Evolutionary conservation across 306 rosid genomes (phyloP).

Genomic region (Casuarina cunninghamiana): DNA sequence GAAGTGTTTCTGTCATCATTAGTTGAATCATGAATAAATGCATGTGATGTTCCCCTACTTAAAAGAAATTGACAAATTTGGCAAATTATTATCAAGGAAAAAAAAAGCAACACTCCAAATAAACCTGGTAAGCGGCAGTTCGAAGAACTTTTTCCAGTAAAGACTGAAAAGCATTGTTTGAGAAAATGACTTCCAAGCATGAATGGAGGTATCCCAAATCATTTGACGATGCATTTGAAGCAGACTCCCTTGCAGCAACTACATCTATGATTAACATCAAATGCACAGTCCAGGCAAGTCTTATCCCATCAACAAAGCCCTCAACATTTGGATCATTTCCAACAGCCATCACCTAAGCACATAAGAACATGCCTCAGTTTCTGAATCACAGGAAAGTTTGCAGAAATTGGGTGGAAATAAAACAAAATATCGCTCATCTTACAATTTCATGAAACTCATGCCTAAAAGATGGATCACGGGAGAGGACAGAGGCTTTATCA

Average conservation of each 20-base stretch:
- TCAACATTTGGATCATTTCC: conserved; percentile 76
- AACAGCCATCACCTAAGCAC: conserved; percentile 68
- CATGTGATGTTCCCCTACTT: neutral
- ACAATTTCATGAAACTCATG: conserved; percentile 82
- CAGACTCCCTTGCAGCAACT: conserved; percentile 53
- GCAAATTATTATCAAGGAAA: neutral
- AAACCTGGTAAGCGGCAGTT: conserved; percentile 90
- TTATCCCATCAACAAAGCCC: conserved; percentile 66
- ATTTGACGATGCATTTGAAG: conserved; percentile 62
- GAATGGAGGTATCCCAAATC: conserved; percentile 61
- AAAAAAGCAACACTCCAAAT: conserved; percentile 16
- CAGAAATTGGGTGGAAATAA: conserved; percentile 22
- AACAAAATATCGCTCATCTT: conserved; percentile 37
- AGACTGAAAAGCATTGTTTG: conserved; percentile 77
- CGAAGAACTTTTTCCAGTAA: conserved; percentile 76
- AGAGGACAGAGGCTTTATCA: conserved; percentile 78
- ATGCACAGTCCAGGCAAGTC: conserved; percentile 94
- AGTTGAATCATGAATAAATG: neutral
- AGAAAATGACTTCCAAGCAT: conserved; percentile 80
- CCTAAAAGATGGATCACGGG: conserved; percentile 69
- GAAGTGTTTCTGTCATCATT: neutral
- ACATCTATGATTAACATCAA: conserved; percentile 76
- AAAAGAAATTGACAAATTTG: conserved; percentile 1
- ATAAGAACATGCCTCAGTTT: conserved; percentile 23
- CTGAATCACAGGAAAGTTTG: conserved; percentile 23